phyloP scores from a whole-genome alignment of 1,139 yeast species.

The Scheffersomyces segobiensis region DNA sequence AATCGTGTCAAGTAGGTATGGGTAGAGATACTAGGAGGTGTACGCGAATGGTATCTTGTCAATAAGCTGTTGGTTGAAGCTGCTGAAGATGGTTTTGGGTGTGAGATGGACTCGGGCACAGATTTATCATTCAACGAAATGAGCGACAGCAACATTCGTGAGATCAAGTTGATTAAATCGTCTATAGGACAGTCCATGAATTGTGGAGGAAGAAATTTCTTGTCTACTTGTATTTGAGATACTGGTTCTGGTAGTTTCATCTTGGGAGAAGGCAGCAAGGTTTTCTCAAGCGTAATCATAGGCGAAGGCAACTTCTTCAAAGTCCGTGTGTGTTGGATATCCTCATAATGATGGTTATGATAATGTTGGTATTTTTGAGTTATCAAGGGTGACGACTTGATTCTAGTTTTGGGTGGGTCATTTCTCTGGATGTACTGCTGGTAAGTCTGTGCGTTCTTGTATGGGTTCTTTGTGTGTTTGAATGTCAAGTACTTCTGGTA shows the following conservation, averaged over 20 bases:
- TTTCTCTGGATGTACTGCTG: slow-evolving; percentile 1
- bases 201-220: slow-evolving; percentile 47
- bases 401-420: neutral
- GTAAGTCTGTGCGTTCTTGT: slow-evolving; percentile 2
- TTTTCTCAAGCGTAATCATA: neutral
- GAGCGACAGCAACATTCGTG: slow-evolving; percentile 77
- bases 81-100: slow-evolving; percentile 18
- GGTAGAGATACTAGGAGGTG: slow-evolving; percentile 87
- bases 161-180: slow-evolving; percentile 68
- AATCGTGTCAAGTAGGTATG: slow-evolving; percentile 75
- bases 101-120: slow-evolving; percentile 37
- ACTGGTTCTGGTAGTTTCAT: slow-evolving; percentile 3
- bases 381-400: neutral
- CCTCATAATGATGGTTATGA: neutral
- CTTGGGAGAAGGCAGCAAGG: slow-evolving; percentile 4
- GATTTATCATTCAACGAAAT: slow-evolving; percentile 65
- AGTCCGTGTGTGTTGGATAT: neutral
- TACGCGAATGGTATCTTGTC: slow-evolving; percentile 89
- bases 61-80: slow-evolving; percentile 35
- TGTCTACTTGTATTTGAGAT: slow-evolving; percentile 3
- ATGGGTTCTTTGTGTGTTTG: slow-evolving; percentile 1
- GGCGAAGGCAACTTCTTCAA: neutral
- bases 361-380: neutral
- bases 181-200: slow-evolving; percentile 69
- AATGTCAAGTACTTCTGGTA: slow-evolving; percentile 26